Evolutionary conservation across 2,329 filamentous ascomycete species (phyloP).

Genomic region (Aspergillus pseudoglaucus): DNA sequence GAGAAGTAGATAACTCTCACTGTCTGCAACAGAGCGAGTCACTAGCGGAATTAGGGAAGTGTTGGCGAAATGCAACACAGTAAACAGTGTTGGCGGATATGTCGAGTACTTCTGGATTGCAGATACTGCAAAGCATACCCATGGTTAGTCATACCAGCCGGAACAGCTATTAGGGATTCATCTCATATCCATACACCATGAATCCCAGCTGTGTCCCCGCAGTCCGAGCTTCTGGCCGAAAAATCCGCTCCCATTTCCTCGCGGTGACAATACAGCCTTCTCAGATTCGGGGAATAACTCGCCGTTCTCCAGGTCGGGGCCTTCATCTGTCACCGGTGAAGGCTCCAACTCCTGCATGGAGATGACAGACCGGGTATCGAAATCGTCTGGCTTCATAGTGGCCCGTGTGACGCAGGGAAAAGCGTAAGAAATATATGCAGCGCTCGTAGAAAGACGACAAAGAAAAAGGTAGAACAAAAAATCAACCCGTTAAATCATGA

Average conservation of each 20-base stretch:
- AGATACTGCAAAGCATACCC: constrained; percentile 46
- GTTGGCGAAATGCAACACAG: constrained; percentile 70
- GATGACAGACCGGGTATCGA: constrained; percentile 45
- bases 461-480: constrained; percentile 1
- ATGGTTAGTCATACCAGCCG: not conserved
- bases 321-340: constrained; percentile 62
- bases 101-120: constrained; percentile 83
- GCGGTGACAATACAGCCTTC: constrained; percentile 7
- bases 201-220: constrained; percentile 65
- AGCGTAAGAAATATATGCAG: not conserved
- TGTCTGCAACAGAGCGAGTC: constrained; percentile 64
- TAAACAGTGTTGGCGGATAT: constrained; percentile 73
- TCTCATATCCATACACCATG: constrained; percentile 56
- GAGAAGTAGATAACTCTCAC: constrained; percentile 82
- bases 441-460: not conserved
- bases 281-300: constrained; percentile 35
- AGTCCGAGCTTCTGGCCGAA: constrained; percentile 43
- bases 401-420: not conserved
- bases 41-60: constrained; percentile 73
- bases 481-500: not conserved
- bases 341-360: constrained; percentile 76
- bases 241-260: constrained; percentile 10
- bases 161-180: not conserved
- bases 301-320: constrained; percentile 44
- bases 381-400: constrained; percentile 19